Conservation (phyloP, 164 flowering plant species). For the Amborella trichopoda region DNA sequence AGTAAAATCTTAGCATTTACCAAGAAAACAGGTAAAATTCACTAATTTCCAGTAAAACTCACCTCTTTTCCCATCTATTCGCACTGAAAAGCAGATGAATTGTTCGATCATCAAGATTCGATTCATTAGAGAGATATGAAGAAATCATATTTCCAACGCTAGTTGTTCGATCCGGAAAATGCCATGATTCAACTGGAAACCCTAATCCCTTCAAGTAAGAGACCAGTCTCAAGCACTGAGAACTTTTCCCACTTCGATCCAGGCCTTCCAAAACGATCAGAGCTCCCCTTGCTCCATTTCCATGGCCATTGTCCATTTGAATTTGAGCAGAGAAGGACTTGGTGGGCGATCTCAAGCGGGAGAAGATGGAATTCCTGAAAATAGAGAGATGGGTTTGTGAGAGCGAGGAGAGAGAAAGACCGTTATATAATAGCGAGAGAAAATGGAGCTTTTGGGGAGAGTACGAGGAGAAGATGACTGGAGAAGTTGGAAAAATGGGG, state of each 20-base stretch:
- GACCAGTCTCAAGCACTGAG: constrained; percentile 39
- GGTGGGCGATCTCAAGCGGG: too few species aligned
- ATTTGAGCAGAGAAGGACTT: neutral
- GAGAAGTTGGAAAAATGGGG: too few species aligned
- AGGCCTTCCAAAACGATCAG: constrained; percentile 76
- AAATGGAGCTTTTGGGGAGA: too few species aligned
- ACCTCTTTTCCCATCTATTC: constrained; percentile 87
- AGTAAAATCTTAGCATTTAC: neutral
- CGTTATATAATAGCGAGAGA: neutral
- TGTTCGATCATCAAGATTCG: constrained; percentile 64
- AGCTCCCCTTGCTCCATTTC: constrained; percentile 45
- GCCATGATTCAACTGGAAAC: constrained; percentile 46
- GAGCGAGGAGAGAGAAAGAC: neutral
- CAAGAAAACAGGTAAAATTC: neutral
- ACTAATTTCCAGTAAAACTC: constrained; percentile 1
- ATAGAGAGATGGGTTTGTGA: too few species aligned
- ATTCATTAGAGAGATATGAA: constrained; percentile 51
- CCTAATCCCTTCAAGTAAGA: constrained; percentile 37
- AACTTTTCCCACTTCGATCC: constrained; percentile 72
- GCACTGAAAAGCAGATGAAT: constrained; percentile 82
- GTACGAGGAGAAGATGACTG: too few species aligned
- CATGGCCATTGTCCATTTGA: constrained; percentile 25
- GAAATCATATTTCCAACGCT: constrained; percentile 71
- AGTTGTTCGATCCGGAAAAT: constrained; percentile 70
- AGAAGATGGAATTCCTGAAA: too few species aligned